Evolutionary conservation across 2,329 filamentous ascomycete species (phyloP).

Genomic region (Cytospora piceicola): DNA sequence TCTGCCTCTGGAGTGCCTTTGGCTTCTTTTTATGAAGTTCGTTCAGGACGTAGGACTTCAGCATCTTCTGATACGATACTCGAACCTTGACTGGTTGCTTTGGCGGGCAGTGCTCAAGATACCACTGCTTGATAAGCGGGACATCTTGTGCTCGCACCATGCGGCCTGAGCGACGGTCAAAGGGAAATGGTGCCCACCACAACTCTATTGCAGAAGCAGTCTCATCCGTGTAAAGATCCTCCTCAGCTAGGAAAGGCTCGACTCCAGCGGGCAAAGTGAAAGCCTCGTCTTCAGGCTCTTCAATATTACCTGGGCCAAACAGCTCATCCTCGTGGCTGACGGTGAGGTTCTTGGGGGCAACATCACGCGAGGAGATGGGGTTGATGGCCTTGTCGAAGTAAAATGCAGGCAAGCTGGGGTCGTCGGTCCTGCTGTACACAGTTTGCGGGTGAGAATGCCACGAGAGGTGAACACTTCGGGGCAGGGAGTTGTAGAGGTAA

Average conservation of each 20-base stretch:
- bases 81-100: slow-evolving; percentile 92
- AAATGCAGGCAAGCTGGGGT: slow-evolving; percentile 88
- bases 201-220: slow-evolving; percentile 89
- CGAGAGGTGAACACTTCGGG: slow-evolving; percentile 87
- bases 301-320: slow-evolving; percentile 79
- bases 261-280: slow-evolving; percentile 81
- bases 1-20: slow-evolving; percentile 94
- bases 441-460: slow-evolving; percentile 95
- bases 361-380: slow-evolving; percentile 92
- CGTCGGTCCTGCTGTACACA: slow-evolving; percentile 86
- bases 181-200: slow-evolving; percentile 98
- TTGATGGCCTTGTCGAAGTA: slow-evolving; percentile 99
- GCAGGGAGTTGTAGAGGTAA: slow-evolving; percentile 94
- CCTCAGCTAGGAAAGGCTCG: slow-evolving; percentile 87
- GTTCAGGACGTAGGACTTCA: slow-evolving; percentile 95
- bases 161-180: slow-evolving; percentile 87
- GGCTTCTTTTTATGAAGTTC: slow-evolving; percentile 95
- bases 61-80: slow-evolving; percentile 96
- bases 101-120: slow-evolving; percentile 90
- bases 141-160: slow-evolving; percentile 99
- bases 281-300: slow-evolving; percentile 75
- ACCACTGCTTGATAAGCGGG: slow-evolving; percentile 96
- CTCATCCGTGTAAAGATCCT: slow-evolving; percentile 86
- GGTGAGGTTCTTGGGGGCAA: slow-evolving; percentile 92
- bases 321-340: slow-evolving; percentile 92